Evolutionary conservation across 768 basidiomycete species (phyloP), one percentile per base, ranked within the genome.

Genomic region (Paxillus rubicundulus): DNA sequence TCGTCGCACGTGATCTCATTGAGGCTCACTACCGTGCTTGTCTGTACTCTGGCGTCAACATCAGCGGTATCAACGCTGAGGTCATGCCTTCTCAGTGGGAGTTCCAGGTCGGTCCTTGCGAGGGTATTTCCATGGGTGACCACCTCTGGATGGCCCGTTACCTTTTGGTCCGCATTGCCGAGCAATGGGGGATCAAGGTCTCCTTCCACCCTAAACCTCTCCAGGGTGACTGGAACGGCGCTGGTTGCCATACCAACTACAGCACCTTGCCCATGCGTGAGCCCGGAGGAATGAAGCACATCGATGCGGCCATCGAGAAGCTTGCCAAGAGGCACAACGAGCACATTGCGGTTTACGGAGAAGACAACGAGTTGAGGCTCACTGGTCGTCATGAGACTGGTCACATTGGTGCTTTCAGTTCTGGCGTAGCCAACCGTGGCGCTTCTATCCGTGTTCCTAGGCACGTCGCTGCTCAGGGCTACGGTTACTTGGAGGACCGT

Each of bases 51-150:
- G 95, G 94, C 61, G 82, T 99, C 75, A 94, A 93, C 78, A 98
- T 98, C 76, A 93, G 91, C 60, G 97, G 97, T 68, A 98, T 99
- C 77, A 99, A 98, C 71, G 96, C 96, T 55, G 97, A 98, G 75
- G 96, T 98, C 56, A 98, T 98, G 96, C 96, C 97, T 14, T 86
- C 95, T 50, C 97, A 99, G 72, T 99, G 97, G 97, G 97, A 99
- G 77, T 99, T 96, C 89, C 97, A 99, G 74, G 93, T 99, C 61
- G 96, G 97, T 48, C 97, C 97, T 28, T 98, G 96, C 65, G 89
- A 91, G 70, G 97, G 97, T 49, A 98, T 98, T 71, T 79, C 87
- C 54, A 96, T 98, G 93, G 97, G 97, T 61, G 97, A 99, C 72
- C 96, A 99, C 75, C 86, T 99, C 63, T 97, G 94, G 93, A 93